Percentiles rank a stretch among this genome's conserved stretches.
phyloP scores from a whole-genome alignment of 1,139 yeast species.

The Saccharomyces pastorianus region DNA sequence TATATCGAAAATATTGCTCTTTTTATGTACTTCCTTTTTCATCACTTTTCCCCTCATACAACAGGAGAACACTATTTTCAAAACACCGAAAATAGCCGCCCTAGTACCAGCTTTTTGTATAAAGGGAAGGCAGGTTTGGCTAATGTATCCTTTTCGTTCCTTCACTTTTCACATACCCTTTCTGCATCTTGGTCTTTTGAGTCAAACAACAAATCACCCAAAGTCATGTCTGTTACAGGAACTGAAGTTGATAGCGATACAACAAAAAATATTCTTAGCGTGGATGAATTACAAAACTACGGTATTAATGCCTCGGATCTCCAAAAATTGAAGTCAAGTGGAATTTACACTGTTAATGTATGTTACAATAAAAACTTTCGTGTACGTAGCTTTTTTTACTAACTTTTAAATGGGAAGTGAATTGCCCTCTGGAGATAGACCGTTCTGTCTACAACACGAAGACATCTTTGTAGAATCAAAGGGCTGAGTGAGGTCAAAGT shows the following conservation, averaged over 20 bases:
- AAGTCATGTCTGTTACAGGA: slow-evolving; percentile 14
- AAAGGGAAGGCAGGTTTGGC: not conserved
- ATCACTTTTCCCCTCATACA: not conserved
- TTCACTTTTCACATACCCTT: not conserved
- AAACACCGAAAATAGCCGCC: not conserved
- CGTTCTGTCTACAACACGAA: slow-evolving; percentile 46
- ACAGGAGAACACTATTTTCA: not conserved
- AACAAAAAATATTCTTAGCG: slow-evolving; percentile 29
- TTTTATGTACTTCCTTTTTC: not conserved
- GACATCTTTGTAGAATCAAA: slow-evolving; percentile 45
- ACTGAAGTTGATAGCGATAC: slow-evolving; percentile 10
- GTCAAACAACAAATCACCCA: not conserved
- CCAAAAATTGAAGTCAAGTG: slow-evolving; percentile 44
- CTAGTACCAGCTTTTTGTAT: not conserved
- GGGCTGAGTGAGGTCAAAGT: slow-evolving; percentile 53
- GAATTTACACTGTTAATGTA: slow-evolving; percentile 43
- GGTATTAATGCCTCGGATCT: slow-evolving; percentile 56
- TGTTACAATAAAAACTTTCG: not conserved
- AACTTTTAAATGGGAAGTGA: not conserved
- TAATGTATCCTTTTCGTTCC: not conserved
- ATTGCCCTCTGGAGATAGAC: slow-evolving; percentile 19
- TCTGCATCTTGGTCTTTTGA: not conserved
- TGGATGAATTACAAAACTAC: slow-evolving; percentile 48
- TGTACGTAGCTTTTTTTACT: not conserved
- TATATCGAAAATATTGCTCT: not conserved